Evolutionary conservation across 2,329 filamentous ascomycete genomes (phyloP).

Genomic region (Aspergillus sp.): DNA sequence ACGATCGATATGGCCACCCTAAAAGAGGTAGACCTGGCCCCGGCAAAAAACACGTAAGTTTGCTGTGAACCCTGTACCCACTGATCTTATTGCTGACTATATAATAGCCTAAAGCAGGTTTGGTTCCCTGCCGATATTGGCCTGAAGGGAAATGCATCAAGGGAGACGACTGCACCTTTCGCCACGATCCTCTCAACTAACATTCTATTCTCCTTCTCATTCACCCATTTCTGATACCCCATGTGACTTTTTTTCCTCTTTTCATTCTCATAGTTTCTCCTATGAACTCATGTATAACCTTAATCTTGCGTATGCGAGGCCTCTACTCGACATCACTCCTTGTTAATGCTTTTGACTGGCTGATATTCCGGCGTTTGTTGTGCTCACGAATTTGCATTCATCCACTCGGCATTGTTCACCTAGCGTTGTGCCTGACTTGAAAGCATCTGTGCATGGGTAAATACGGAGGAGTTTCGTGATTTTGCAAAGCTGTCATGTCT

Average conservation of each 20-base stretch:
- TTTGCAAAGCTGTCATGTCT: neutral
- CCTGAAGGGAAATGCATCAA: conserved; percentile 55
- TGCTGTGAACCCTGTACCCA: neutral
- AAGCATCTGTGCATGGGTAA: neutral
- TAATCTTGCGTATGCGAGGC: neutral
- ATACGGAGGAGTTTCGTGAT: conserved; percentile 7
- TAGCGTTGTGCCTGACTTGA: conserved; percentile 7
- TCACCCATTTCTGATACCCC: conserved; percentile 18
- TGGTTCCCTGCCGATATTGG: conserved; percentile 54
- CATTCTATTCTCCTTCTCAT: conserved; percentile 2
- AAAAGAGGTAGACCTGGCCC: conserved; percentile 38
- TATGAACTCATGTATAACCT: conserved; percentile 2
- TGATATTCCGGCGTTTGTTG: conserved; percentile 10
- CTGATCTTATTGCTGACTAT: conserved; percentile 10
- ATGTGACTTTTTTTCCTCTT: neutral
- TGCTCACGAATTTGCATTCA: neutral
- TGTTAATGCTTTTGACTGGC: neutral
- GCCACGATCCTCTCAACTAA: conserved; percentile 39
- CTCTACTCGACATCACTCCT: neutral
- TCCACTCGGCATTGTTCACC: conserved; percentile 5
- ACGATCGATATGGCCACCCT: conserved; percentile 28
- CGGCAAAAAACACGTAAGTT: conserved; percentile 40
- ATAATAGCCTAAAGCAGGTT: conserved; percentile 42
- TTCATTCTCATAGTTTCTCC: conserved; percentile 2
- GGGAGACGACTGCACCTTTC: conserved; percentile 52